A percentile compares a stretch with the other conserved stretches of the same genome.
Evolutionary conservation across 2,329 filamentous ascomycete genomes (phyloP).

Genomic region (Epichloe sibirici): DNA sequence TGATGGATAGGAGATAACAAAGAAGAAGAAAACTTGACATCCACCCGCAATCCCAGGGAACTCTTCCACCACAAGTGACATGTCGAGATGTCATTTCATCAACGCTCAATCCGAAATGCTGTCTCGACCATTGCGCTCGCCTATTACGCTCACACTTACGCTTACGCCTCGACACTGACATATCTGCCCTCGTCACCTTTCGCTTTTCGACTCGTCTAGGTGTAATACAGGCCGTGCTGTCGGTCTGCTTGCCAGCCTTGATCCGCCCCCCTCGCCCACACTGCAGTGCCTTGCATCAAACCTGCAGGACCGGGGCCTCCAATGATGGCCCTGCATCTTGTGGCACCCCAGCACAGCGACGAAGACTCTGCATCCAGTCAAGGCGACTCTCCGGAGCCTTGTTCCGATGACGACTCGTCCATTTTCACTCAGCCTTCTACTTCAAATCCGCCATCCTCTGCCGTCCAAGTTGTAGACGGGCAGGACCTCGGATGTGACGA

Average conservation of each 20-base stretch:
- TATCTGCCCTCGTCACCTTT: neutral
- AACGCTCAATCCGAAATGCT: neutral
- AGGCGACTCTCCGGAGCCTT: constrained; percentile 10
- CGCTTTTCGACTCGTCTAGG: neutral
- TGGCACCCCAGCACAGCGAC: constrained; percentile 11
- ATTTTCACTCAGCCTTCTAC: constrained; percentile 6
- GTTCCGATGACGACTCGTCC: constrained; percentile 9
- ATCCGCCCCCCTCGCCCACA: neutral
- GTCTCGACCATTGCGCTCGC: constrained; percentile 4
- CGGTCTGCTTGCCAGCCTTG: neutral
- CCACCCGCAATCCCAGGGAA: neutral
- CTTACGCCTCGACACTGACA: neutral
- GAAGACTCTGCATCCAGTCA: constrained; percentile 12
- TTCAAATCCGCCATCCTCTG: constrained; percentile 7
- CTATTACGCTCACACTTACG: neutral
- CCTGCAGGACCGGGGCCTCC: constrained; percentile 13
- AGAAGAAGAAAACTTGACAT: neutral
- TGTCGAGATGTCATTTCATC: neutral
- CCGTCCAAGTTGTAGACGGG: constrained; percentile 2
- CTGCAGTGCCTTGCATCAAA: constrained; percentile 11
- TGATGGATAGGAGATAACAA: neutral
- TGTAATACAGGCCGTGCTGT: neutral
- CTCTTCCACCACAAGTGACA: neutral
- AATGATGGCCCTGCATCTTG: constrained; percentile 16
- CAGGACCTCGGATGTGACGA: constrained; percentile 6